Conservation (phyloP, 2,329 filamentous ascomycete species). For the Cercospora berteroae region DNA sequence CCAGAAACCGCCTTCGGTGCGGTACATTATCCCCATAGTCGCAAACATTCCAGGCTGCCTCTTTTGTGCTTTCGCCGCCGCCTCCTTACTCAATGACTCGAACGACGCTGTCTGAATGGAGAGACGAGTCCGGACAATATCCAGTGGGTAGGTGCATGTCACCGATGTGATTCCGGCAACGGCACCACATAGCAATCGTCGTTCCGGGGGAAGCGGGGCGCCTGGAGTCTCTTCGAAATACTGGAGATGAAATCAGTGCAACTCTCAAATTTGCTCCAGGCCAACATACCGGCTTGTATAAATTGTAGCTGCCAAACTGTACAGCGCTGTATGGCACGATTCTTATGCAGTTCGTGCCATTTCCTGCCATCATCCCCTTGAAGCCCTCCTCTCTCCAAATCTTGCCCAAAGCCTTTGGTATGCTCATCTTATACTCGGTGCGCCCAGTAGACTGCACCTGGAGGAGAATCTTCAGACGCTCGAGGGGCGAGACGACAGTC, state of each 20-base stretch:
- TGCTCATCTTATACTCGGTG: slow-evolving; percentile 89
- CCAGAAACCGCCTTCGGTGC: slow-evolving; percentile 76
- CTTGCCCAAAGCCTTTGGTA: slow-evolving; percentile 82
- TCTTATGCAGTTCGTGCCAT: slow-evolving; percentile 96
- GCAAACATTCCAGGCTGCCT: slow-evolving; percentile 90
- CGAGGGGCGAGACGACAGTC: slow-evolving; percentile 93
- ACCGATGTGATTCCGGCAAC: slow-evolving; percentile 94
- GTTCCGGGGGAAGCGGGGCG: slow-evolving; percentile 68
- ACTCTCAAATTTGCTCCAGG: background rate
- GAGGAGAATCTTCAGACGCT: slow-evolving; percentile 95
- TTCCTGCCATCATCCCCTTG: slow-evolving; percentile 95
- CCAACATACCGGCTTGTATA: slow-evolving; percentile 80
- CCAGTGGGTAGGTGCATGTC: slow-evolving; percentile 89
- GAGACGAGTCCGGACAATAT: slow-evolving; percentile 92
- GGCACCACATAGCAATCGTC: slow-evolving; percentile 84
- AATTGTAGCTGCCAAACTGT: slow-evolving; percentile 96
- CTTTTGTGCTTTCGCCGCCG: slow-evolving; percentile 34
- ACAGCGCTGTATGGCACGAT: slow-evolving; percentile 98
- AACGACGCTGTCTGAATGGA: slow-evolving; percentile 99
- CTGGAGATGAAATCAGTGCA: slow-evolving; percentile 37
- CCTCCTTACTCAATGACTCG: slow-evolving; percentile 62
- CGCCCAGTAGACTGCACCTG: slow-evolving; percentile 89
- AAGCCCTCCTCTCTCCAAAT: slow-evolving; percentile 98
- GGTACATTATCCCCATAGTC: slow-evolving; percentile 81
- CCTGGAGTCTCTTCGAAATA: slow-evolving; percentile 76